A percentile compares a stretch with the other conserved stretches of the same genome.
Conservation (phyloP, 164 flowering plant species). For the Amborella trichopoda region DNA sequence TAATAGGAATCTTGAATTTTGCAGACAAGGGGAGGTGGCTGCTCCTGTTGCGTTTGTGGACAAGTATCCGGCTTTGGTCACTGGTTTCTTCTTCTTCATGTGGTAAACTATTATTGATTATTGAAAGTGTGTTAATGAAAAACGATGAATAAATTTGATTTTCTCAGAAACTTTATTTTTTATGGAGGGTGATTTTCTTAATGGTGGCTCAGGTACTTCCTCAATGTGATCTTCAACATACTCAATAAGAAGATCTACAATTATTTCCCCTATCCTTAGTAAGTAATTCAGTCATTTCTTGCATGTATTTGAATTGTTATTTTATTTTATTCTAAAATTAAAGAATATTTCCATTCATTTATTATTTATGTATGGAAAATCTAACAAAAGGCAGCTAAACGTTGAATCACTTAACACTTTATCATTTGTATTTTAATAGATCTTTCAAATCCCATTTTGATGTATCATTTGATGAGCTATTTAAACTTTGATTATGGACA, state of each 20-base stretch:
- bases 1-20: conserved; percentile 11
- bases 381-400: no score
- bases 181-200: no score
- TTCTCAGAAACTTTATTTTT: no score
- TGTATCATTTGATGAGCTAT: no score
- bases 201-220: conserved; percentile 95
- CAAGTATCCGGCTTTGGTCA: conserved; percentile 70
- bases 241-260: conserved; percentile 97
- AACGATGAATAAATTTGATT: no score
- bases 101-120: conserved; percentile 36
- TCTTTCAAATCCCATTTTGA: no score
- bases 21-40: conserved; percentile 49
- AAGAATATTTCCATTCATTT: background rate
- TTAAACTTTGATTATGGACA: no score
- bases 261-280: conserved; percentile 98
- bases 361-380: no score
- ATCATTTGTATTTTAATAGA: no score
- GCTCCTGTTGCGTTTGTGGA: conserved; percentile 46
- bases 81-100: conserved; percentile 99
- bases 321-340: background rate
- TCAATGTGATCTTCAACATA: conserved; percentile 96
- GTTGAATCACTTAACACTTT: no score
- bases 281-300: conserved; percentile 15
- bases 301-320: background rate
- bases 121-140: no score